phyloP scores from a whole-genome alignment of 164 flowering plant species.

The Cinnamomum micranthum region DNA sequence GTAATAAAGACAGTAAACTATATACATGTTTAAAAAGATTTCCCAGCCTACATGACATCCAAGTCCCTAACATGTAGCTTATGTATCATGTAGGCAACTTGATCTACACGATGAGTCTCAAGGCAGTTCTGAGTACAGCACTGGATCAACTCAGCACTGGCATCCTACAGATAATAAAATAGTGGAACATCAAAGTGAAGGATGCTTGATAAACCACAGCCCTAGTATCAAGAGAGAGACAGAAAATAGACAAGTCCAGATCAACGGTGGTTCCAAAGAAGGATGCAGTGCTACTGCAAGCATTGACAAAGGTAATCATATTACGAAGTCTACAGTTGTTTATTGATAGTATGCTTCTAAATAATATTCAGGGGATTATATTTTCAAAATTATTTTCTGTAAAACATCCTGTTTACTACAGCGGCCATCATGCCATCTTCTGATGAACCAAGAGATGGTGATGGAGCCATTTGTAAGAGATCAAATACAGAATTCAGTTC shows the following conservation, averaged over 20 bases:
- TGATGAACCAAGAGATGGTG: conserved; percentile 26
- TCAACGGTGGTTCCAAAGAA: conserved; percentile 12
- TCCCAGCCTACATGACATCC: not conserved
- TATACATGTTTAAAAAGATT: not conserved
- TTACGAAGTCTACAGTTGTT: not conserved
- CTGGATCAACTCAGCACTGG: conserved; percentile 61
- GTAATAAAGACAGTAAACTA: conserved; percentile 30
- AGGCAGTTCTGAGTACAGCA: conserved; percentile 79
- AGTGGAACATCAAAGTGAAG: conserved; percentile 42
- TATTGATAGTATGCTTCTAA: not conserved
- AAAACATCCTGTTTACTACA: conserved; percentile 18
- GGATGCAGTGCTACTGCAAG: conserved; percentile 8
- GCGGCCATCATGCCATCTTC: conserved; percentile 30
- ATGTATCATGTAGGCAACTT: conserved; percentile 49
- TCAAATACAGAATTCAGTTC: conserved; percentile 60
- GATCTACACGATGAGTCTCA: conserved; percentile 68
- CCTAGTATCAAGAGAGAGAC: conserved; percentile 21
- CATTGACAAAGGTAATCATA: conserved; percentile 31
- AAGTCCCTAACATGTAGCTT: not conserved
- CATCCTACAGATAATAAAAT: conserved; percentile 35
- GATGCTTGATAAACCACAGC: conserved; percentile 30
- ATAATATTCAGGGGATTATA: not conserved
- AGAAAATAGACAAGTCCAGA: conserved; percentile 18
- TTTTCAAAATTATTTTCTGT: conserved; percentile 2
- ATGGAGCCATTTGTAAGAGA: conserved; percentile 27